Base-by-base conservation (phyloP, 192 early-diverging fungal species). In the Kappamyces sp. region DNA sequence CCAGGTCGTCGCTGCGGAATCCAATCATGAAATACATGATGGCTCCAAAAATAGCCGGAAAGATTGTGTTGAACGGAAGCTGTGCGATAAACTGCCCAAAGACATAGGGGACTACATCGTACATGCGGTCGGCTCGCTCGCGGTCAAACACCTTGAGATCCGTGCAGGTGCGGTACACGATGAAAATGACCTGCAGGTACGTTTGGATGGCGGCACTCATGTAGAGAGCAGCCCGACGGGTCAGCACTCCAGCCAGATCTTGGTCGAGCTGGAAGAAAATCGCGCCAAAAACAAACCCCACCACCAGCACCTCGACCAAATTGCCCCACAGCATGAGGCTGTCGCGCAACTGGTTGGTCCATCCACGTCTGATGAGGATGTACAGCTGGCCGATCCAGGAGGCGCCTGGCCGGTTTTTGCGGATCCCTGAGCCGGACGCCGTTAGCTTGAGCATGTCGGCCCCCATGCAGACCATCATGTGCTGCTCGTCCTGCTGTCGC, bases 81-180 rank as follows among this genome's bases (percentile, higher is more conserved):
- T 74, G 72, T 15, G 70, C 69, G 11, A 68, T 45, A 1, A 74
- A 34, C 66, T 59, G 67, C 5, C 65, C 65, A 22, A 74, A 30
- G 6, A 77, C 53, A 62, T 70, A 77, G 3, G 75, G 59, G n/a
- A 65, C 39, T 14, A 70, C 69, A 14, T 64, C 58, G 48, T 77
- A 77, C 75, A 77, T 77, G 29, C 66, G 61, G 69, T 77, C 75
- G 29, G 49, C 57, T 9, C 72, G 59, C 38, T 77, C 75, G 8
- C 70, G 49, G 47, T 77, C 75, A 62, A 77, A 77, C 5, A 77
- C 72, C 40, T 68, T 52, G 57, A 77, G 66, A 37, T 74, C 71
- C 42, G 45, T 34, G 29, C 54, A 52, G 5, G 70, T 54, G 41
- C 74, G 74, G 63, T 74, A 71, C 29, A 72, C 51, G 49, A 69